Base-by-base conservation (phyloP, 805 yeast species). In the Ogataea paradorogensis region DNA sequence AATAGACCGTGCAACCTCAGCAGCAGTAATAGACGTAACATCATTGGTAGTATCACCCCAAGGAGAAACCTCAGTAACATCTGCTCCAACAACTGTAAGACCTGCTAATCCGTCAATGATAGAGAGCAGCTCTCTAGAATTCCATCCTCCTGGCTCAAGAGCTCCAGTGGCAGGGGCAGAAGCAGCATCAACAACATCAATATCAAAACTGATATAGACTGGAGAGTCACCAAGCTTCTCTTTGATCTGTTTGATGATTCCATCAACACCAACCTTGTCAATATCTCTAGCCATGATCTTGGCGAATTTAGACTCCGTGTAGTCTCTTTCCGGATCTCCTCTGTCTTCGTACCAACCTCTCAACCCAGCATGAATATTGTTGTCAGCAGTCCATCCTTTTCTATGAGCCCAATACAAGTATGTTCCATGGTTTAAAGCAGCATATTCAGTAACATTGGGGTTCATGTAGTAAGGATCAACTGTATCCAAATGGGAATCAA, bases 161-260 rank as follows among this genome's bases (percentile, higher is more conserved):
- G 90, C 82, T n/a, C 90, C 90, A 0, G 90, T 83, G 0, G 83
- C 89, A 13, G 48, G 47, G 1, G 87, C 87, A 39, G 68, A 62
- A 5, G 84, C 78, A 1, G 89, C 88, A 54, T 83, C 89, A 42
- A 83, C 62, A 6, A 78, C 82, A 54, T 80, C 85, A 33, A 76
- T 75, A 55, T 70, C 76, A 30, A 70, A 66, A 2, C 71, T 57
- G 13, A 70, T 62, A 50, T 70, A 70, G 7, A 69, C 73, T 1
- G 73, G 74, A n/a, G 53, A 46, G 28, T 44, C 46, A 1, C 67
- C 67, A 1, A 71, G 61, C 3, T 56, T 43, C 4, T 53, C 43
- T 33, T 58, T 64, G 15, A 73, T 55, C n/a, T 52, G 50, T 4
- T 56, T 43, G 9, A 66, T 53, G 7, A 72, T 63, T 1, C 66